These are phyloP conservation scores for Allium cepa DNA, from an alignment of 106 monocot species.

Conservation along the genomic window DNA sequence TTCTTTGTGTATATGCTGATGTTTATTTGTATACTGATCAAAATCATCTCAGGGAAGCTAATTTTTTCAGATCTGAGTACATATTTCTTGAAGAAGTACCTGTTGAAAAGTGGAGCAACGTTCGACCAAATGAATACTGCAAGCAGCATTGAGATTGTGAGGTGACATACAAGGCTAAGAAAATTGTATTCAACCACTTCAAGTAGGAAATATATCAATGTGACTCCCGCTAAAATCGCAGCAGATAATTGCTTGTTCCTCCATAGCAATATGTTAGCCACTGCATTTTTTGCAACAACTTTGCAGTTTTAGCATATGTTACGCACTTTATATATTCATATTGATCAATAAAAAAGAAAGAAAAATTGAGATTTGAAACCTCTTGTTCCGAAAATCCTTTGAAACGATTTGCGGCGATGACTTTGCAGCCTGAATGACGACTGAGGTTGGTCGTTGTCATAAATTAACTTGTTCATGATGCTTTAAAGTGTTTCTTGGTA, in stretches of 20 bases:
- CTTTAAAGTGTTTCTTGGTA: background rate
- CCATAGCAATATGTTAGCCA: slow-evolving; percentile 65
- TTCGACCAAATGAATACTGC: slow-evolving; percentile 67
- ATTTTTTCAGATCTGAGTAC: background rate
- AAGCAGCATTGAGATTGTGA: slow-evolving; percentile 38
- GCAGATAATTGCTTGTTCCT: slow-evolving; percentile 46
- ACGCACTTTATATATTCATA: background rate
- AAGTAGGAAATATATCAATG: slow-evolving; percentile 56
- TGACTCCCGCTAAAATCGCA: slow-evolving; percentile 28
- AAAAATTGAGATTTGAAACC: slow-evolving; percentile 2
- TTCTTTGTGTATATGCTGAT: no score
- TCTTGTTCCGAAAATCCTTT: slow-evolving; percentile 6
- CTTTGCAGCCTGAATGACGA: background rate
- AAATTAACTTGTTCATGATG: slow-evolving; percentile 7
- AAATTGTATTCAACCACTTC: slow-evolving; percentile 74
- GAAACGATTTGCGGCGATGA: background rate
- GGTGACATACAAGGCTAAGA: slow-evolving; percentile 55
- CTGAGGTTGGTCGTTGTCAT: background rate
- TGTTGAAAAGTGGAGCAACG: slow-evolving; percentile 37
- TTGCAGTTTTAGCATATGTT: background rate
- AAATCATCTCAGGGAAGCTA: background rate
- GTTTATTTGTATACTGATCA: background rate
- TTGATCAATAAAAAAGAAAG: background rate
- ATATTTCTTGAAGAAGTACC: slow-evolving; percentile 15
- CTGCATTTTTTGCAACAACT: slow-evolving; percentile 20